These are phyloP conservation scores for Phytophthora melonis DNA, from an alignment of 352 stramenopile genomes.

Conservation along the genomic window DNA sequence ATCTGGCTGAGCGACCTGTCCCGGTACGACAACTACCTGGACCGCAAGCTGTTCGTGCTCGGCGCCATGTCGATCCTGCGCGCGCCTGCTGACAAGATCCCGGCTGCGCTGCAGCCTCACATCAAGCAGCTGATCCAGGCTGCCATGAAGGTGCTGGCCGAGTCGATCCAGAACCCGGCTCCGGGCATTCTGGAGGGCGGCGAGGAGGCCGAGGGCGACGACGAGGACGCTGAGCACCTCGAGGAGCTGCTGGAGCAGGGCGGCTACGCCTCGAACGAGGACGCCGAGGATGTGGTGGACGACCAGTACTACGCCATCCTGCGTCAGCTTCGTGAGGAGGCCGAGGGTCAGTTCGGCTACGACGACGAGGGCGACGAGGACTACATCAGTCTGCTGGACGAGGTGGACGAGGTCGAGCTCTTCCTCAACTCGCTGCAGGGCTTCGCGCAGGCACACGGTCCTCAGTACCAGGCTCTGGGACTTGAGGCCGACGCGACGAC, in stretches of 20 bases:
- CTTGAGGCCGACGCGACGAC: slow-evolving; percentile 66
- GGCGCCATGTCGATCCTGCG: slow-evolving; percentile 93
- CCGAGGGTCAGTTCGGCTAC: slow-evolving; percentile 72
- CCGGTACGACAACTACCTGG: slow-evolving; percentile 84
- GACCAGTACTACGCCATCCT: slow-evolving; percentile 95
- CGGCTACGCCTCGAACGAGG: slow-evolving; percentile 89
- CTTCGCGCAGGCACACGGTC: slow-evolving; percentile 62
- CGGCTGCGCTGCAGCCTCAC: slow-evolving; percentile 86
- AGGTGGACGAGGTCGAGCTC: slow-evolving; percentile 94
- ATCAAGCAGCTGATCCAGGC: slow-evolving; percentile 89
- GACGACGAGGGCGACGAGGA: slow-evolving; percentile 94
- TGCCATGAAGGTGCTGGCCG: slow-evolving; percentile 86
- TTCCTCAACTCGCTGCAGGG: slow-evolving; percentile 91
- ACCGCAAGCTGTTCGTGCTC: slow-evolving; percentile 94
- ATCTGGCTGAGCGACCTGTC: slow-evolving; percentile 92
- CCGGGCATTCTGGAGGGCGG: slow-evolving; percentile 70
- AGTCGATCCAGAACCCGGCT: slow-evolving; percentile 70
- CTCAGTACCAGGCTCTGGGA: slow-evolving; percentile 69
- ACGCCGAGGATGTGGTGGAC: slow-evolving; percentile 95
- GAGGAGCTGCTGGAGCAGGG: slow-evolving; percentile 92
- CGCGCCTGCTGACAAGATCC: slow-evolving; percentile 84
- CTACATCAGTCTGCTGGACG: slow-evolving; percentile 92
- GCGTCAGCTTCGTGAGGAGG: slow-evolving; percentile 92
- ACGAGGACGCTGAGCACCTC: slow-evolving; percentile 68
- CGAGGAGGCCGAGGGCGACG: slow-evolving; percentile 67